phyloP scores from a whole-genome alignment of 1,284 basidiomycete species.

The Ceratorhiza oryzae-sativae region DNA sequence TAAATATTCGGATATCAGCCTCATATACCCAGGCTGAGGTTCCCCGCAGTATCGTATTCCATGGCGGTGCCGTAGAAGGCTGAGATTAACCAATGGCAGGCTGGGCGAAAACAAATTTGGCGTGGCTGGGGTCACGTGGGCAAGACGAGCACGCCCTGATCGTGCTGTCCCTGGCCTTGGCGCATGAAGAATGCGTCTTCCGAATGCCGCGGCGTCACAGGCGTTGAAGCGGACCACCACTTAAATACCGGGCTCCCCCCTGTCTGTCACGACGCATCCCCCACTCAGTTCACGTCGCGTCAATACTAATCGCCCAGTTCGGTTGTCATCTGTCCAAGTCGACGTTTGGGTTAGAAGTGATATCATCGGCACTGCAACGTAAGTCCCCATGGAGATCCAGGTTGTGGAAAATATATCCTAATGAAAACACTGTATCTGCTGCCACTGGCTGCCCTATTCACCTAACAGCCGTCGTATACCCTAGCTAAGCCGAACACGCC shows the following conservation, averaged over 20 bases:
- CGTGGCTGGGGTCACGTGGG: not conserved
- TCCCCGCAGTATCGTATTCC: not conserved
- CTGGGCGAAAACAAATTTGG: not conserved
- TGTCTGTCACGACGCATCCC: not conserved
- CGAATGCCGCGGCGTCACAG: not conserved
- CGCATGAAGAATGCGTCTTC: conserved; percentile 2
- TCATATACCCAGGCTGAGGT: not conserved
- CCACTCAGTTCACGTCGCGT: too few species aligned
- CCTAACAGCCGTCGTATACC: not conserved
- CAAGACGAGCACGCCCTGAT: not conserved
- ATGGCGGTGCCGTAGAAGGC: not conserved
- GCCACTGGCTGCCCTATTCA: not conserved
- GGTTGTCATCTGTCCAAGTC: too few species aligned
- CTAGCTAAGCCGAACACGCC: not conserved
- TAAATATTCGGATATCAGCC: not conserved
- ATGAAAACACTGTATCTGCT: not conserved
- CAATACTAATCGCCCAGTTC: too few species aligned
- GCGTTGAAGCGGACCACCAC: not conserved
- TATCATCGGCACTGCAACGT: not conserved
- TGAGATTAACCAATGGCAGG: not conserved
- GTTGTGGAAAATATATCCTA: not conserved
- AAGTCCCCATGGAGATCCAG: too few species aligned
- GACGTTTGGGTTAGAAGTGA: not conserved
- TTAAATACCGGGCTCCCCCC: not conserved
- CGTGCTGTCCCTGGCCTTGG: conserved; percentile 1